Percentiles rank a stretch among this genome's conserved stretches.
phyloP scores from a whole-genome alignment of 2,329 filamentous ascomycete genomes.

The Botrytis hyacinthi region DNA sequence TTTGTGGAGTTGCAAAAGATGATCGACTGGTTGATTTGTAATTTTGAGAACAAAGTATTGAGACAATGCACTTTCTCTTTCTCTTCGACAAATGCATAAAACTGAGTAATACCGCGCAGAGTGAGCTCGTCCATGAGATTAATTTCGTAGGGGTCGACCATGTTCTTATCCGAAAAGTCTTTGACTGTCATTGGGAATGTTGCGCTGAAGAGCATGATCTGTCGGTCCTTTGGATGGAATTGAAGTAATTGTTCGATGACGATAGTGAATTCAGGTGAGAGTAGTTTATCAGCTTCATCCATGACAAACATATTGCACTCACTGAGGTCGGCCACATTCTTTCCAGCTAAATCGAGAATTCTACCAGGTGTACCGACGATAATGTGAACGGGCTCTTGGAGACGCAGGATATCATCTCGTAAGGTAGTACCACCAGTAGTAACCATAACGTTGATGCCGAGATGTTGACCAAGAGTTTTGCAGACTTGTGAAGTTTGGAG shows the following conservation, averaged over 20 bases:
- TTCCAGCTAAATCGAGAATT: constrained; percentile 93
- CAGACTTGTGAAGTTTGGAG: constrained; percentile 99
- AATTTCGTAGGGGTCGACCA: constrained; percentile 95
- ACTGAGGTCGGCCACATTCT: constrained; percentile 93
- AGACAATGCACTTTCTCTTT: constrained; percentile 99
- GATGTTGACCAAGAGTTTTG: constrained; percentile 96
- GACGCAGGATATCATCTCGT: constrained; percentile 92
- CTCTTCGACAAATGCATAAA: constrained; percentile 98
- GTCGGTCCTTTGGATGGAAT: constrained; percentile 94
- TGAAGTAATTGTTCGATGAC: constrained; percentile 94
- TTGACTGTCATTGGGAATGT: constrained; percentile 98
- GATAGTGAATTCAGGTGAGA: constrained; percentile 94
- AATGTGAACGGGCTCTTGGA: constrained; percentile 93
- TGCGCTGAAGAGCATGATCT: constrained; percentile 99
- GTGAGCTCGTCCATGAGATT: constrained; percentile 99
- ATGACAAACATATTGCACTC: constrained; percentile 98
- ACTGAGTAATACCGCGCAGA: constrained; percentile 95
- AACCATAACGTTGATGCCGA: constrained; percentile 98
- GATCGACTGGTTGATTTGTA: constrained; percentile 99
- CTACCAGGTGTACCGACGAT: constrained; percentile 95
- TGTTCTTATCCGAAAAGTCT: constrained; percentile 97
- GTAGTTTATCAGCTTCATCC: constrained; percentile 98
- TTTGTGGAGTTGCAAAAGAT: constrained; percentile 99
- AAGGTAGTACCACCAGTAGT: constrained; percentile 94
- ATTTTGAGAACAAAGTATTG: constrained; percentile 97